Evolutionary conservation across 1,139 yeast genomes (phyloP), one percentile per base, ranked within the genome.

Genomic region (Sugiyamaella xylanicola): DNA sequence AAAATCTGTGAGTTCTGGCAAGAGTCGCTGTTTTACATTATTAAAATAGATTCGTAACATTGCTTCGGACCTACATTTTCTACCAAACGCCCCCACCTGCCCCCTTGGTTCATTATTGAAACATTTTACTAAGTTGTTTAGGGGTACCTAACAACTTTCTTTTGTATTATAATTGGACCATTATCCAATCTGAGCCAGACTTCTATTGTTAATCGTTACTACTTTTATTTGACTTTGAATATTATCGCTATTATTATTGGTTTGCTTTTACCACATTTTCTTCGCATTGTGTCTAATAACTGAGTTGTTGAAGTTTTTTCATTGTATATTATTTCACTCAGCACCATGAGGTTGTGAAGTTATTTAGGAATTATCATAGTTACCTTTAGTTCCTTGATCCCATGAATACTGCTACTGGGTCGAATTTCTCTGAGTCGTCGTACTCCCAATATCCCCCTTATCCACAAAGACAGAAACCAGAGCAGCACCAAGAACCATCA

Each of bases 401-500:
- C 48, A 54, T 54, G 57, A 51, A 54, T 47, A 42, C 52, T 35
- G 50, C 50, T 36, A 46, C 46, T 22, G 40, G 51, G 21, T 46
- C 39, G 19, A 51, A 43, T 19, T 48, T 21, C 42, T 40, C 54
- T 32, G 57, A 54, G 57, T 54, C 57, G 36, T 54, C 57, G 57
- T 54, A 54, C 57, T 54, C 57, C 42, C 48, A 48, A 20, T 54
- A 54, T 36, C 37, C 48, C 11, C 43, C 20, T 7, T 36, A 47
- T 22, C 27, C 48, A 21, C 54, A 45, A 25, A 37, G 46, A 32
- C 52, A 25, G n/a, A 43, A 48, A 15, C 22, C 43, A 19, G 56
- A 41, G 21, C 56, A 47, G 41, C 46, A 35, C 11, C 45, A 42
- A 17, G 17, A 16, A 21, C 54, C 35, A 11, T 27, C 35, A 15